These are phyloP conservation scores for Blastocystis sp. DNA, from an alignment of 352 stramenopile genomes.

Conservation along the genomic window DNA sequence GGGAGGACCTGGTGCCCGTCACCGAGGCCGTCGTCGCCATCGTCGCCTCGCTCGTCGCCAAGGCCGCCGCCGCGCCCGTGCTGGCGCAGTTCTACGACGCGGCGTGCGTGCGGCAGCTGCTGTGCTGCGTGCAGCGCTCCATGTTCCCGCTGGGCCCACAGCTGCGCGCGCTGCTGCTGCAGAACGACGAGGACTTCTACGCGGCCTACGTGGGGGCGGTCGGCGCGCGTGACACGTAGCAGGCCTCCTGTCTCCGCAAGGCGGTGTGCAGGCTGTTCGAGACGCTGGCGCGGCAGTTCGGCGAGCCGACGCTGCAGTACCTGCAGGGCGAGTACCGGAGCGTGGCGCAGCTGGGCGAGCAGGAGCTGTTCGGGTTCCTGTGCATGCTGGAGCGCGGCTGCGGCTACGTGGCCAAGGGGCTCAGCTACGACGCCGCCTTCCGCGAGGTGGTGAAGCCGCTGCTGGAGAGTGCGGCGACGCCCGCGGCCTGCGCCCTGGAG, in stretches of 20 bases:
- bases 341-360: not conserved
- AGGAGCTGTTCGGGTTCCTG: slow-evolving; percentile 29
- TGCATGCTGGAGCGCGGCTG: slow-evolving; percentile 17
- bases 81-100: slow-evolving; percentile 6
- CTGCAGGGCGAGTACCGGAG: not conserved
- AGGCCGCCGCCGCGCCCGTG: not conserved
- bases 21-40: not conserved
- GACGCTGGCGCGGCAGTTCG: not conserved
- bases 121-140: slow-evolving; percentile 22
- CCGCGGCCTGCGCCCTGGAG: not conserved
- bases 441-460: not conserved
- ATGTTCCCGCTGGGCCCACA: slow-evolving; percentile 27
- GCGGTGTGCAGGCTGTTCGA: slow-evolving; percentile 10
- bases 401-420: not conserved
- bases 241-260: not conserved
- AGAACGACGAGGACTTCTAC: slow-evolving; percentile 33
- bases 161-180: not conserved
- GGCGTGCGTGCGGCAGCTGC: not conserved
- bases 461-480: not conserved
- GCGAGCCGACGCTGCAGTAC: not conserved
- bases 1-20: slow-evolving; percentile 13
- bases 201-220: not conserved
- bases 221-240: not conserved
- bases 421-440: not conserved
- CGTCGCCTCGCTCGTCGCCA: not conserved